Conservation (phyloP, 495 filamentous ascomycete genomes). For the Bathelium albidoporum region DNA sequence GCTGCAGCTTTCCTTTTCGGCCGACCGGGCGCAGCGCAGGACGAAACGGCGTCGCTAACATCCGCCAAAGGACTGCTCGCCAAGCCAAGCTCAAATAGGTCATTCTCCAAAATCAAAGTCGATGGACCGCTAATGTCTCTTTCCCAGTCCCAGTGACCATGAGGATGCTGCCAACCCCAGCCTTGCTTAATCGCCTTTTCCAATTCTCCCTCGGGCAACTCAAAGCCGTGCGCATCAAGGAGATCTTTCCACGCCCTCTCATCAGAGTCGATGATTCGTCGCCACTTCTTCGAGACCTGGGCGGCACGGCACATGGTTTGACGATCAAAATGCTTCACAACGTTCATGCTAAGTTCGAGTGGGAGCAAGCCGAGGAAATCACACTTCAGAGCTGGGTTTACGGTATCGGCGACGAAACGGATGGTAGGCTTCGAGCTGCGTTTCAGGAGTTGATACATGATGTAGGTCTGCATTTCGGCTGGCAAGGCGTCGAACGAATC, state of each 20-base stretch:
- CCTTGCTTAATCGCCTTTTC: constrained; percentile 79
- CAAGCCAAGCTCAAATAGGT: neutral
- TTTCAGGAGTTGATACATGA: constrained; percentile 91
- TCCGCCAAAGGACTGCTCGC: constrained; percentile 12
- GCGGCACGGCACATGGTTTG: constrained; percentile 84
- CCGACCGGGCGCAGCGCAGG: constrained; percentile 20
- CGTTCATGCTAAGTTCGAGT: constrained; percentile 73
- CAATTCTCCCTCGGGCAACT: constrained; percentile 70
- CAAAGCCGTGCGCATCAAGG: constrained; percentile 73
- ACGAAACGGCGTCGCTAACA: constrained; percentile 10
- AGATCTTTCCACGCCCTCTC: constrained; percentile 94
- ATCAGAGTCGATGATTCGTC: constrained; percentile 76
- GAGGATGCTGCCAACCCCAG: constrained; percentile 98
- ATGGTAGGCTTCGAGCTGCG: constrained; percentile 84
- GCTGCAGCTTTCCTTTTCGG: constrained; percentile 39
- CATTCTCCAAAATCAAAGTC: neutral
- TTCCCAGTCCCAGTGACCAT: constrained; percentile 53
- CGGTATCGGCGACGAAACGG: constrained; percentile 80
- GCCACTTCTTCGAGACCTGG: constrained; percentile 91
- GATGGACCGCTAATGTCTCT: constrained; percentile 49
- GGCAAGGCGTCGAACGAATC: constrained; percentile 88
- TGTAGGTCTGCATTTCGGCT: constrained; percentile 74
- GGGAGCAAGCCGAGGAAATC: constrained; percentile 81
- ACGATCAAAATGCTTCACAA: constrained; percentile 76
- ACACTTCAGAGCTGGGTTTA: constrained; percentile 94